Percentiles rank a stretch among this genome's conserved stretches.
Conservation (phyloP, 2,329 filamentous ascomycete genomes). For the Calonectria pseudoturangicola region DNA sequence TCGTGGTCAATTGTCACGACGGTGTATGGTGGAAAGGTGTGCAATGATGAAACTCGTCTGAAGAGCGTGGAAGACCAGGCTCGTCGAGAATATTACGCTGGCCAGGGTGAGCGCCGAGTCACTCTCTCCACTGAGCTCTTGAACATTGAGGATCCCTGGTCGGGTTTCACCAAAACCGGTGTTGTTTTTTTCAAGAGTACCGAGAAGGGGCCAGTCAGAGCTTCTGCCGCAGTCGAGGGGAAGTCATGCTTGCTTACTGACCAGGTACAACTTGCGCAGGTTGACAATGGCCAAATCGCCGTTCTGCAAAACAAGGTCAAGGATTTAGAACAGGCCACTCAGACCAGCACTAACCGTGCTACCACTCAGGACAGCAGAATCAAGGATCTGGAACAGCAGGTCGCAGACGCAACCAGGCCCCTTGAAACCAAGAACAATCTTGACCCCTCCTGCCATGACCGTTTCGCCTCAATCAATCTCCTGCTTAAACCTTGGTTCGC, state of each 20-base stretch:
- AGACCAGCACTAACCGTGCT: neutral
- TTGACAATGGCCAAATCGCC: neutral
- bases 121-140: neutral
- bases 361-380: neutral
- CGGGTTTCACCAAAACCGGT: neutral
- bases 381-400: neutral
- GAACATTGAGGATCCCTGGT: neutral
- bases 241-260: neutral
- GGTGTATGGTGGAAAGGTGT: neutral
- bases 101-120: neutral
- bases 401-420: neutral
- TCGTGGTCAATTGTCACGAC: neutral
- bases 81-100: conserved; percentile 4
- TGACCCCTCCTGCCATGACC: neutral
- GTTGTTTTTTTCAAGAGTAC: conserved; percentile 9
- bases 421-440: neutral
- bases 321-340: neutral
- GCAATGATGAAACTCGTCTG: neutral
- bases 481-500: neutral
- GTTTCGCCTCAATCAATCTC: neutral
- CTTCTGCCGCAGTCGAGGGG: neutral
- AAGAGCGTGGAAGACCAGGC: neutral
- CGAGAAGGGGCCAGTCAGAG: neutral
- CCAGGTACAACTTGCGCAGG: neutral
- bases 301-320: neutral